Conservation (phyloP, 164 flowering plant genomes). For the Kingdonia uniflora region DNA sequence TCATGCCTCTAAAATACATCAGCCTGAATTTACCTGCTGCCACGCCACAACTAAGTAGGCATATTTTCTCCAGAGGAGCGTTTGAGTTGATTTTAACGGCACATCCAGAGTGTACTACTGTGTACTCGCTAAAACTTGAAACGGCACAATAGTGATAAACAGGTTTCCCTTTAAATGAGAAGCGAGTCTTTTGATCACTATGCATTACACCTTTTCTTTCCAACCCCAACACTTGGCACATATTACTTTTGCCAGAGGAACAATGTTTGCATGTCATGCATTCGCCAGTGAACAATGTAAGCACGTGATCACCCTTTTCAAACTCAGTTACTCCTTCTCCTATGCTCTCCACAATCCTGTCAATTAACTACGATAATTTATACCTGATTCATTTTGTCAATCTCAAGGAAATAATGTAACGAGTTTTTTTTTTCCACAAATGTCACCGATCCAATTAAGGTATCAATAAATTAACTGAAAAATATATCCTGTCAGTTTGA, state of each 20-base stretch:
- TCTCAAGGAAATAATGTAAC: too few species aligned
- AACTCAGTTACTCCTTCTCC: constrained; percentile 90
- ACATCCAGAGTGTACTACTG: constrained; percentile 93
- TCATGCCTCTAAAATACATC: neutral
- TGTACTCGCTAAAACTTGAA: constrained; percentile 94
- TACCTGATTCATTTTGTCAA: neutral
- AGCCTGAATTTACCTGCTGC: constrained; percentile 61
- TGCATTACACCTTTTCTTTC: constrained; percentile 96
- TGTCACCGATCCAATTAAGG: too few species aligned
- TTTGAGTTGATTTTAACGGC: constrained; percentile 69
- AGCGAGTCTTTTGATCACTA: constrained; percentile 81
- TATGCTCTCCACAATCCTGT: constrained; percentile 90
- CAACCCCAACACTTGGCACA: constrained; percentile 78
- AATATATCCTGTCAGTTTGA: too few species aligned
- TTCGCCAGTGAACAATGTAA: constrained; percentile 87
- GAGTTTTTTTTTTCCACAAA: too few species aligned
- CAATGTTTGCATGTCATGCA: constrained; percentile 79
- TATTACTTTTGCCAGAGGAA: constrained; percentile 70
- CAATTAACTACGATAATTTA: constrained; percentile 5
- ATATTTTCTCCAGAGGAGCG: constrained; percentile 78
- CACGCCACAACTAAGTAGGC: constrained; percentile 93
- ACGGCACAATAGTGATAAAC: constrained; percentile 92
- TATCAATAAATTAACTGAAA: too few species aligned
- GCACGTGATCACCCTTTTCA: constrained; percentile 83
- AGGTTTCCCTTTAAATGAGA: constrained; percentile 73